These are phyloP conservation scores for Amaranthus cruentus DNA, from an alignment of 148 eudicot species.

Conservation along the genomic window DNA sequence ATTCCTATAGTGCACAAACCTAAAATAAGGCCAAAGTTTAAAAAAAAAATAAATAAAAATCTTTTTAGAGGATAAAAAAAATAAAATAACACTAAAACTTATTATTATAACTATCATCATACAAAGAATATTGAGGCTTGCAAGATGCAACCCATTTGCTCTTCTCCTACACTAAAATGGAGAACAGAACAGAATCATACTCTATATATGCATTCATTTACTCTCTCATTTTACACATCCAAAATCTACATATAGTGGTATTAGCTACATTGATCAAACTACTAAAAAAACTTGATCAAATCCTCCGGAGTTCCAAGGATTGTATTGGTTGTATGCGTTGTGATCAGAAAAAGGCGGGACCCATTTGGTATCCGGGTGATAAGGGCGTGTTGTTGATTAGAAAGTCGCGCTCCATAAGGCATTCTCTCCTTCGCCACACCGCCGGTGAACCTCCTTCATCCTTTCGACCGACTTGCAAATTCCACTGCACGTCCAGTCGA, in stretches of 20 bases:
- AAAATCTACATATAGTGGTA: conserved; percentile 27
- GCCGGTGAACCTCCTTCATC: conserved; percentile 65
- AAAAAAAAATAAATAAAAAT: not conserved
- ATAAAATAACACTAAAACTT: not conserved
- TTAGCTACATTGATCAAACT: conserved; percentile 26
- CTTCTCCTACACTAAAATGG: conserved; percentile 27
- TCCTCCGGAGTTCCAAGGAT: conserved; percentile 35
- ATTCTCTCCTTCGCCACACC: conserved; percentile 72
- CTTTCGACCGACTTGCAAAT: conserved; percentile 70
- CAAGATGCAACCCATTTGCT: conserved; percentile 7
- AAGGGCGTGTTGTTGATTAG: conserved; percentile 17
- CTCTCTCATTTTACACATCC: conserved; percentile 18
- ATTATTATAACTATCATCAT: conserved; percentile 19
- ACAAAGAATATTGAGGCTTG: conserved; percentile 21
- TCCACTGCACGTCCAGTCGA: conserved; percentile 89
- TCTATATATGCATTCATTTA: conserved; percentile 5
- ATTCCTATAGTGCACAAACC: conserved; percentile 12
- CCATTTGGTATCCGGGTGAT: not conserved
- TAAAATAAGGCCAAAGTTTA: conserved; percentile 1
- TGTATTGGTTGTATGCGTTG: not conserved
- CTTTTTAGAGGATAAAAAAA: not conserved
- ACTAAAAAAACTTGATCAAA: conserved; percentile 16
- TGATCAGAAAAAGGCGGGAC: not conserved
- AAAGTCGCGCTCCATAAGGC: conserved; percentile 58
- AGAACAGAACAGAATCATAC: conserved; percentile 23